Evolutionary conservation across 441 rosid species (phyloP).

Genomic region (Euphorbia corollata): DNA sequence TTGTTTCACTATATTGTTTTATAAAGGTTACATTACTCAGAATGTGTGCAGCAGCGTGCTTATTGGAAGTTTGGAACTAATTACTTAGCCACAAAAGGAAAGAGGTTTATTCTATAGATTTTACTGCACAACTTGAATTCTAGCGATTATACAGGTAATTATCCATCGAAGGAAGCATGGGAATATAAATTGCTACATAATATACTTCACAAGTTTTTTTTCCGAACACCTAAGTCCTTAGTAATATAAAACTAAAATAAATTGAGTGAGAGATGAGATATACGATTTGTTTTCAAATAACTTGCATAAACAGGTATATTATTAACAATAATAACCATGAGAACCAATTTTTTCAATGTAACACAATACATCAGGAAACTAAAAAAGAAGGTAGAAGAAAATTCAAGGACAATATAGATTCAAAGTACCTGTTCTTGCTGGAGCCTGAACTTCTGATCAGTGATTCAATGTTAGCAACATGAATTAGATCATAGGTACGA

Average conservation of each 20-base stretch:
- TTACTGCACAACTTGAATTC: conserved; percentile 5
- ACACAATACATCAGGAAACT: background rate
- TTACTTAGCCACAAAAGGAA: background rate
- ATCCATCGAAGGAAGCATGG: background rate
- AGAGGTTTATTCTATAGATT: background rate
- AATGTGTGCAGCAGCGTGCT: background rate
- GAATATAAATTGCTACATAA: background rate
- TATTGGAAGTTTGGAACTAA: background rate
- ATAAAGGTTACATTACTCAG: background rate
- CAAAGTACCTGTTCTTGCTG: conserved; percentile 54
- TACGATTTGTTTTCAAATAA: conserved; percentile 1
- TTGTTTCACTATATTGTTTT: background rate
- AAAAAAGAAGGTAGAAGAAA: conserved; percentile 2
- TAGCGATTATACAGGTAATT: background rate
- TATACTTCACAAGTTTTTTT: background rate
- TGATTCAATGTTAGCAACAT: conserved; percentile 67
- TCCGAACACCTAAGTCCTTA: background rate
- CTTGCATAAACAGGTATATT: background rate
- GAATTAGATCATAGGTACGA: conserved; percentile 84
- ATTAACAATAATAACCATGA: background rate
- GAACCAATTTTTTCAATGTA: background rate
- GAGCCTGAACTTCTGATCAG: conserved; percentile 47
- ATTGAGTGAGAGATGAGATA: background rate
- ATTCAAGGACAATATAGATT: background rate
- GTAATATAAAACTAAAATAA: background rate